Percentiles rank a stretch among this genome's conserved stretches.
Conservation (phyloP, 2,329 filamentous ascomycete genomes). For the Epichloe coenophiala region DNA sequence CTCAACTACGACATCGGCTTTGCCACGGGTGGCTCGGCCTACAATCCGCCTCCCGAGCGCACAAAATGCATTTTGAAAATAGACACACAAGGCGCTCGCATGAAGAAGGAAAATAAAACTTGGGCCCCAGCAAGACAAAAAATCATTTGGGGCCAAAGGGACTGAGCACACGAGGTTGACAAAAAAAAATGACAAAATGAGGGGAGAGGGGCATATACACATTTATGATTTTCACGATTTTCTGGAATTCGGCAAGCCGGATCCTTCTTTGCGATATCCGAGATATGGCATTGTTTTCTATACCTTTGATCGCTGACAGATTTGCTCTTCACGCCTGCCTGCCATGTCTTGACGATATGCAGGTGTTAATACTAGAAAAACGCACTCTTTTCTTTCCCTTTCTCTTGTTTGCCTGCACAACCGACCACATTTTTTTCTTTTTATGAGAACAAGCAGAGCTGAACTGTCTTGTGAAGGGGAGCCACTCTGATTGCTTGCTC, state of each 20-base stretch:
- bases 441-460: not conserved
- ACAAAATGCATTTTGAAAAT: slow-evolving; percentile 4
- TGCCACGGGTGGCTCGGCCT: slow-evolving; percentile 1
- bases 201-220: not conserved
- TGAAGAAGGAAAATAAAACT: too few relatives aligned
- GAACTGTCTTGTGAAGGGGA: not conserved
- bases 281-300: not conserved
- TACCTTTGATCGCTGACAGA: not conserved
- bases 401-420: not conserved
- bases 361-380: not conserved
- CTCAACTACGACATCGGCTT: not conserved
- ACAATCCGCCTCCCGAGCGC: slow-evolving; percentile 6
- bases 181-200: too few relatives aligned
- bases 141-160: too few relatives aligned
- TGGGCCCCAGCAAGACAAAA: not conserved
- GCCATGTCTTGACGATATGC: not conserved
- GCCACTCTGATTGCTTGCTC: not conserved
- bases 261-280: not conserved
- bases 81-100: not conserved
- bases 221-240: slow-evolving; percentile 1
- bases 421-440: not conserved
- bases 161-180: too few relatives aligned
- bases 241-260: not conserved
- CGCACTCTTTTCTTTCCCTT: not conserved
- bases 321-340: not conserved